phyloP scores from a whole-genome alignment of 2,329 filamentous ascomycete species.

The Aschersonia sp. region DNA sequence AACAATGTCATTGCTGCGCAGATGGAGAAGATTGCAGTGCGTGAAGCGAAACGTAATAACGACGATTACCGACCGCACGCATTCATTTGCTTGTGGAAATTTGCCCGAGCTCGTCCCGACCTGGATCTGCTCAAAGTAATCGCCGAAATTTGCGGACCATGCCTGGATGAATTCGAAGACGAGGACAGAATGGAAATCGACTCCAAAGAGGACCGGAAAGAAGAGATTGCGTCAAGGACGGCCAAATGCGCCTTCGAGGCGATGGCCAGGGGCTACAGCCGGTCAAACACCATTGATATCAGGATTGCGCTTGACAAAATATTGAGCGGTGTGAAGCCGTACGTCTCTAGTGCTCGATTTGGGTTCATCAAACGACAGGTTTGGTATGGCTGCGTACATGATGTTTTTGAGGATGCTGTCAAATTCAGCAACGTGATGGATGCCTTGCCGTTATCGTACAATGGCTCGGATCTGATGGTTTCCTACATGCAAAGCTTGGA shows the following conservation, averaged over 20 bases:
- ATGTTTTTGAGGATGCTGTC: conserved; percentile 29
- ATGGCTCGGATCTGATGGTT: conserved; percentile 10
- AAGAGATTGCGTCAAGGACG: conserved; percentile 27
- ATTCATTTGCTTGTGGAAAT: conserved; percentile 56
- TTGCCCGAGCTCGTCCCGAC: conserved; percentile 53
- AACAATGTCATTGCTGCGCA: conserved; percentile 40
- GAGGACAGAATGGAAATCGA: conserved; percentile 60
- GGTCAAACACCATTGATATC: conserved; percentile 19
- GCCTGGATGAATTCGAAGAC: conserved; percentile 42
- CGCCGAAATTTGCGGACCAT: conserved; percentile 44
- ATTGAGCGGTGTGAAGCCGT: conserved; percentile 23
- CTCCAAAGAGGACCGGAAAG: conserved; percentile 30
- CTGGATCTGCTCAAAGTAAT: conserved; percentile 57
- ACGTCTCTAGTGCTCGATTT: conserved; percentile 22
- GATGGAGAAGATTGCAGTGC: conserved; percentile 66
- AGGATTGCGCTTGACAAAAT: conserved; percentile 23
- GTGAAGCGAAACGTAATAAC: conserved; percentile 89
- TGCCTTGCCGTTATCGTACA: conserved; percentile 7
- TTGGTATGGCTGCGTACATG: conserved; percentile 35
- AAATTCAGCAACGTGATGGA: conserved; percentile 8
- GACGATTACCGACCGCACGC: conserved; percentile 68
- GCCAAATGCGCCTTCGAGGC: conserved; percentile 36
- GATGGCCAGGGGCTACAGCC: conserved; percentile 33
- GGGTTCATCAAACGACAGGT: conserved; percentile 29
- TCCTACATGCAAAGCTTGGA: conserved; percentile 33